Evolutionary conservation across 1,139 yeast species (phyloP), one percentile per base, ranked within the genome.

Genomic region (Zhuliangozyma blackwelliae): DNA sequence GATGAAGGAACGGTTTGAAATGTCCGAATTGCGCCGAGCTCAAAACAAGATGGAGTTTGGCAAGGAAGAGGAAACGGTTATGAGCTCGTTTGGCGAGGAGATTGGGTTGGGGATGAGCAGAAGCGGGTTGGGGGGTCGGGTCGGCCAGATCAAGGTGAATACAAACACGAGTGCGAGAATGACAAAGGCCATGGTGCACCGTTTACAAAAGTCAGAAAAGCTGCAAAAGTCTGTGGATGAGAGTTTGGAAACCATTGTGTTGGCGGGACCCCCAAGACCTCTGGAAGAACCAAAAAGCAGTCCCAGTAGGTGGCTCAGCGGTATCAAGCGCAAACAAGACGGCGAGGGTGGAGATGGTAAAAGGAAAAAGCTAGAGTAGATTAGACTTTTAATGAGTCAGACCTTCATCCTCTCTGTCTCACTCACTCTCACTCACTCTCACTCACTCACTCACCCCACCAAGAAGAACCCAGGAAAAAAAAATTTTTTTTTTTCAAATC

Each of bases 11-110:
- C 78, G 85, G 51, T 82, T 83, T 60, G 82, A 82, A 51, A 74
- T 84, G 72, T 83, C 96, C 0, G 95, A 89, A 36, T 57, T 86
- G 31, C 81, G 90, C 28, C 81, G 80, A 49, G 85, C 95, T 2
- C 95, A 88, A 49, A 89, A 90, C 54, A 77, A 86, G 49, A 74
- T 90, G 77, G 83, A 75, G 34, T 90, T 90, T 62, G 96, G 95
- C 7, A 73, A 80, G 48, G 68, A 70, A 43, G 95, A 86, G 54
- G 81, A 75, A 25, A 71, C 82, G 0, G 66, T 74, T 4, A 68
- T 70, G 43, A 88, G 82, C 47, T 68, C 77, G 0, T 82, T 67
- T 54, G 96, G 95, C 10, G 92, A 86, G 45, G 94, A 87, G 47
- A 68, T 84, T 29, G 96, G 96, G 0, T 53, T 87, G 38, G 96